Base-by-base conservation (phyloP, 352 stramenopile species). In the Phytophthora boehmeriae region DNA sequence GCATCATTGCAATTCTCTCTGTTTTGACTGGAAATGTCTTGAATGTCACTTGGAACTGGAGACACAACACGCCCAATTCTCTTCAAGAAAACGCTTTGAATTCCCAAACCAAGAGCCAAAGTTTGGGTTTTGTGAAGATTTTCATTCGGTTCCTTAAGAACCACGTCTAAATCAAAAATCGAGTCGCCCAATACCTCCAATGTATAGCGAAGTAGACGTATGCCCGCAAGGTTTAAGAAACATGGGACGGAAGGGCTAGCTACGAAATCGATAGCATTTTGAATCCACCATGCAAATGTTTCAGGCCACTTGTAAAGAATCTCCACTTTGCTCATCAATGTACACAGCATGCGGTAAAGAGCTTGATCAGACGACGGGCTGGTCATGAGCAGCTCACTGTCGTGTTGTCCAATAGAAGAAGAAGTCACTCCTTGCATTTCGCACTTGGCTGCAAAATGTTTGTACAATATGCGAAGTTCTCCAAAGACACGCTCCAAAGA, bases 81-180 rank as follows among this genome's bases (percentile, higher is more conserved):
- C 25, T 66, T 67, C n/a, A 80, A 44, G 22, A 83, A 55, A 19
- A 80, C n/a, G 8, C 56, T 50, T 43, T 73, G 68, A 5, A 83
- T 59, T n/a, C 63, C 42, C 16, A 52, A 51, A 8, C 72, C 74
- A 32, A 77, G 44, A 49, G 46, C 19, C 9, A 70, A 42, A 8
- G 39, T 49, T 3, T 30, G 41, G 20, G 16, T 28, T 14, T 47
- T 27, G 44, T 41, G 35, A n/a, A 22, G 36, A 14, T 48, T 17
- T 43, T 45, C 53, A 48, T 23, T 34, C 11, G 34, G 22, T 17
- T 58, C 22, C 14, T 56, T 16, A 4, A 54, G 8, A 50, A n/a
- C 23, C 20, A 68, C 38, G 14, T 55, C 39, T 46, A 72, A 51
- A 47, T 69, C 63, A 41, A 69, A 72, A 25, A 75, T 49, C 19